phyloP scores from a whole-genome alignment of 192 early-diverging fungal genomes.

The Umbelopsis ramanniana region DNA sequence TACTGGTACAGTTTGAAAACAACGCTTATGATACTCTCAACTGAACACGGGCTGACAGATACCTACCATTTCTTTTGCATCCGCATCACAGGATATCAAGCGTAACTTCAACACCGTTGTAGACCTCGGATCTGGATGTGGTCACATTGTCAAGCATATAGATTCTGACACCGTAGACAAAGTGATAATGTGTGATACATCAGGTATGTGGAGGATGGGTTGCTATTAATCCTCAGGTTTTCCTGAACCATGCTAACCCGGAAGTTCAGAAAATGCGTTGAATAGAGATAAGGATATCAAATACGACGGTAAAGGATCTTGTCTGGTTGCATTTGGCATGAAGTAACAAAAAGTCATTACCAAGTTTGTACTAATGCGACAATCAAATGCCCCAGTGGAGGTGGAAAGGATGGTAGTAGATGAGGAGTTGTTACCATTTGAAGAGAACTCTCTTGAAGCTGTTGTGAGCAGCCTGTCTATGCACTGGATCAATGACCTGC shows the following conservation, averaged over 20 bases:
- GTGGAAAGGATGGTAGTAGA: conserved; percentile 81
- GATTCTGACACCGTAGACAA: conserved; percentile 82
- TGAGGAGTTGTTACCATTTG: conserved; percentile 84
- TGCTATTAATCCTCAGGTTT: neutral
- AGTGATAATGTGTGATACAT: conserved; percentile 88
- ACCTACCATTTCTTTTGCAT: too few relatives aligned
- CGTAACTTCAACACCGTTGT: conserved; percentile 83
- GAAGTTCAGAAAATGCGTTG: conserved; percentile 44
- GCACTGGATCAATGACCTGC: conserved; percentile 98
- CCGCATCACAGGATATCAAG: conserved; percentile 78
- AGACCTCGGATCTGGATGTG: conserved; percentile 87
- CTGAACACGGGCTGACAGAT: too few relatives aligned
- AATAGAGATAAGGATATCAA: conserved; percentile 54
- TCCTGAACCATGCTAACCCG: neutral
- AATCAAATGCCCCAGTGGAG: conserved; percentile 48
- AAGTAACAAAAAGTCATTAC: neutral
- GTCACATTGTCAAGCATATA: conserved; percentile 84
- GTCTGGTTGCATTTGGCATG: neutral
- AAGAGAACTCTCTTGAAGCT: conserved; percentile 83
- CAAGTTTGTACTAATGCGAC: too few relatives aligned
- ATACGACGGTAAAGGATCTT: conserved; percentile 29
- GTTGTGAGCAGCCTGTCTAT: conserved; percentile 84
- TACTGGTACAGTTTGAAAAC: conserved; percentile 58
- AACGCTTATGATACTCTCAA: neutral
- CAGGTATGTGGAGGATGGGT: conserved; percentile 39